These are phyloP conservation scores for Jatropha podagrica DNA, from an alignment of 441 rosid species.

Conservation along the genomic window DNA sequence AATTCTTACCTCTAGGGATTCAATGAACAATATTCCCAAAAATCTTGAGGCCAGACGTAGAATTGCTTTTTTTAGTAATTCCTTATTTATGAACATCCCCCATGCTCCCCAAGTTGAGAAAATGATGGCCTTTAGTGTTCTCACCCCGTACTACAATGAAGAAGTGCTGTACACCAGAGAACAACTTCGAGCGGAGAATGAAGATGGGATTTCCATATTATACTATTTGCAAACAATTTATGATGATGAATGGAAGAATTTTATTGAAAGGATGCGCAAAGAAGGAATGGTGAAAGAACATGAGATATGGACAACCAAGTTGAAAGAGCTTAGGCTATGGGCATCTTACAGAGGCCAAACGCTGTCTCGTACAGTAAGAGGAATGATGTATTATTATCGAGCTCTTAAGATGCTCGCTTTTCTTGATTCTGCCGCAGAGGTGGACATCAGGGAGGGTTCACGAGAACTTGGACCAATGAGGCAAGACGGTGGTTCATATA, in stretches of 20 bases:
- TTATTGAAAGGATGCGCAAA: constrained; percentile 77
- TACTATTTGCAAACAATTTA: constrained; percentile 87
- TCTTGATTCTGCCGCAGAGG: constrained; percentile 88
- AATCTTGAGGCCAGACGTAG: constrained; percentile 90
- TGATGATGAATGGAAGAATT: constrained; percentile 86
- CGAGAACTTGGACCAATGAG: constrained; percentile 57
- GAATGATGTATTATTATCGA: constrained; percentile 91
- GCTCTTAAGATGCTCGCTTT: constrained; percentile 84
- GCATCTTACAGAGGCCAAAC: constrained; percentile 95
- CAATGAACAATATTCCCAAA: constrained; percentile 76
- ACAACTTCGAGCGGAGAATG: constrained; percentile 77
- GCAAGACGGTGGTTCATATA: constrained; percentile 43
- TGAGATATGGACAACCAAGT: constrained; percentile 65
- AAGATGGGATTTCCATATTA: constrained; percentile 84
- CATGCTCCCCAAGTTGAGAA: constrained; percentile 97
- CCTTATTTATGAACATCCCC: constrained; percentile 95
- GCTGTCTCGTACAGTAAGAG: constrained; percentile 80
- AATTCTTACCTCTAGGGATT: constrained; percentile 74
- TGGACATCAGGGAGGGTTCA: constrained; percentile 64
- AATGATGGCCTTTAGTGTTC: constrained; percentile 88
- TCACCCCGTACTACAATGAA: constrained; percentile 89
- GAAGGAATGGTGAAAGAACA: constrained; percentile 69
- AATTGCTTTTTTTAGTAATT: constrained; percentile 89
- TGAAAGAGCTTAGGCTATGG: constrained; percentile 88
- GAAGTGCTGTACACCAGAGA: constrained; percentile 84